These are phyloP conservation scores for Aureobasidium zeae DNA, from an alignment of 2,329 filamentous ascomycete genomes.

Conservation along the genomic window DNA sequence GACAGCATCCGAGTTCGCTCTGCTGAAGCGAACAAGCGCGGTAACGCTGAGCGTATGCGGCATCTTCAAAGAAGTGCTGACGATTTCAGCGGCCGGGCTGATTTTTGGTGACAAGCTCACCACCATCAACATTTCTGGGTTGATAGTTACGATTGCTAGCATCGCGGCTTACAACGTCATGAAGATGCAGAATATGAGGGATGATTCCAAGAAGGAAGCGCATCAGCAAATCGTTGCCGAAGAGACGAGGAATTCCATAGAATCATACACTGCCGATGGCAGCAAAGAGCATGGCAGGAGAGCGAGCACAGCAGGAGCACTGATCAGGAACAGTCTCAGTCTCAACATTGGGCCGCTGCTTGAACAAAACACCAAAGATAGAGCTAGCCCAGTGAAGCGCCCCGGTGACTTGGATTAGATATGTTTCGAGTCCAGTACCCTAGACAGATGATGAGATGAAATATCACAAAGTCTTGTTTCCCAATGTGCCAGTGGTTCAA, in stretches of 20 bases:
- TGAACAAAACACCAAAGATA: slow-evolving; percentile 17
- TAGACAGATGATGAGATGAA: too few species aligned
- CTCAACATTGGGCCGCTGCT: slow-evolving; percentile 25
- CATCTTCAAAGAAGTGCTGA: slow-evolving; percentile 98
- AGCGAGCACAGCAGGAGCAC: slow-evolving; percentile 24
- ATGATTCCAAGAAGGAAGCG: slow-evolving; percentile 52
- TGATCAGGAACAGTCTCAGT: slow-evolving; percentile 32
- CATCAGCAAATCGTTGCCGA: slow-evolving; percentile 33
- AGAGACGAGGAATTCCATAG: slow-evolving; percentile 25
- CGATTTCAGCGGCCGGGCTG: slow-evolving; percentile 77
- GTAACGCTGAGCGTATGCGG: slow-evolving; percentile 94
- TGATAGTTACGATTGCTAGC: slow-evolving; percentile 78
- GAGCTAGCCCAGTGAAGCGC: slow-evolving; percentile 36
- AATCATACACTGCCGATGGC: slow-evolving; percentile 16
- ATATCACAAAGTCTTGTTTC: too few species aligned
- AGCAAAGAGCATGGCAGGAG: slow-evolving; percentile 16
- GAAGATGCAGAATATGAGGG: slow-evolving; percentile 82
- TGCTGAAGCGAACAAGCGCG: slow-evolving; percentile 88
- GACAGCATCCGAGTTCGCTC: slow-evolving; percentile 91
- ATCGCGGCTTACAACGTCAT: slow-evolving; percentile 91
- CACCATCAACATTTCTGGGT: slow-evolving; percentile 73
- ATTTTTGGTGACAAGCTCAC: slow-evolving; percentile 87
- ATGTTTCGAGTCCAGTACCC: too few species aligned
- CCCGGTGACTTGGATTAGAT: slow-evolving; percentile 36
- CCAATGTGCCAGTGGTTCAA: too few species aligned